Evolutionary conservation across 192 early-diverging fungal species (phyloP), one percentile per base, ranked within the genome.

Genomic region (Rhizophagus prolifer): DNA sequence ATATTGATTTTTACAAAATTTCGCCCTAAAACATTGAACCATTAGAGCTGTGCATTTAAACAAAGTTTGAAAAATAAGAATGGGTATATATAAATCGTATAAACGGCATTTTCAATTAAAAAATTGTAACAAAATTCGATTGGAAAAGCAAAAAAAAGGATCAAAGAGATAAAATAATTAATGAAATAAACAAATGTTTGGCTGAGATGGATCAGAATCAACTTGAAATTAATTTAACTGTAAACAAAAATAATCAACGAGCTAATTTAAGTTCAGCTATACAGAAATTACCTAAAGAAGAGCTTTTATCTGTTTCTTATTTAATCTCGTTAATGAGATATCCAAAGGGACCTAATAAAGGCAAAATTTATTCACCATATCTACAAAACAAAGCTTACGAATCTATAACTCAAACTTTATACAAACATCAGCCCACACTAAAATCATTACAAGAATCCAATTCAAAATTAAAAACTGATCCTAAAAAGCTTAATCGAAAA

Each of bases 11-110:
- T 60, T 25, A 23, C n/a, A n/a, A n/a, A n/a, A n/a, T n/a, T n/a
- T n/a, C n/a, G n/a, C n/a, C n/a, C n/a, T n/a, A n/a, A n/a, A n/a
- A 60, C 6, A 9, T 23, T 60, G 59, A 23, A 25, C 6, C 9
- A 30, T 36, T 66, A 66, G 34, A 36, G 26, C 9, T 66, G 5
- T 66, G 28, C 64, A 66, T 74, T 30, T 58, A 74, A 21, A 61
- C 61, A 74, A 74, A 59, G 23, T 25, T 21, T 12, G 13, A 7
- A 72, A 38, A 38, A 38, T 38, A 38, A 7, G 0, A 72, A 66
- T 66, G 9, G 28, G 31, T 66, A 36, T 66, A 28, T 66, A 66
- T 65, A 66, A 66, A 30, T 66, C 28, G 36, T 66, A 66, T 66
- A 66, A 66, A 66, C 31, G 1, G 10, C 9, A 28, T 4, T 66